Percentiles rank a stretch among this genome's conserved stretches.
phyloP scores from a whole-genome alignment of 352 stramenopile species.

The Globisporangium echinulatum region DNA sequence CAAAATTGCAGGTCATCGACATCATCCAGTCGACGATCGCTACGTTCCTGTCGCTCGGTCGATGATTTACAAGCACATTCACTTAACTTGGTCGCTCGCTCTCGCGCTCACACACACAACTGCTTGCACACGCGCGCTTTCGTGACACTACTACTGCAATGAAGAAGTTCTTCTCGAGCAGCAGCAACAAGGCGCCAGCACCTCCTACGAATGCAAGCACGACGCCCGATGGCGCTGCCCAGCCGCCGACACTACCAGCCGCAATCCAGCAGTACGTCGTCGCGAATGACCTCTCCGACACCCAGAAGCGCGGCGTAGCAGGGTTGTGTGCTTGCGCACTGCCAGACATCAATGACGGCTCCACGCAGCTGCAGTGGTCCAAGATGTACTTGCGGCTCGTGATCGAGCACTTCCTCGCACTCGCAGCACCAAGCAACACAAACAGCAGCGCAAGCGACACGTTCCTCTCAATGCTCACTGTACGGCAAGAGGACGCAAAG shows the following conservation, averaged over 20 bases:
- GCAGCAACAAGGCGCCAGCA: constrained; percentile 2
- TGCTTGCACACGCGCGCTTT: not conserved
- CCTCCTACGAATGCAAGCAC: not conserved
- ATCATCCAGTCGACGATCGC: too few relatives aligned
- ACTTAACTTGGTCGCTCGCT: too few relatives aligned
- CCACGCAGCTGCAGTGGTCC: constrained; percentile 46
- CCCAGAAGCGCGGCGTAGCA: constrained; percentile 62
- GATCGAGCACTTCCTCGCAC: constrained; percentile 45
- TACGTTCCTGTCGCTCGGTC: too few relatives aligned
- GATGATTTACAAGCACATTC: too few relatives aligned
- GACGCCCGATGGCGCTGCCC: not conserved
- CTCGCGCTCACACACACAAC: too few relatives aligned
- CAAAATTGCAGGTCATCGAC: too few relatives aligned
- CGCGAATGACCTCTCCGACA: constrained; percentile 29
- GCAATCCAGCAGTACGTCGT: constrained; percentile 2
- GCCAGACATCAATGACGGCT: constrained; percentile 60
- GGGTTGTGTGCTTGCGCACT: constrained; percentile 67
- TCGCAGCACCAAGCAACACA: constrained; percentile 12
- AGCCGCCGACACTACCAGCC: not conserved
- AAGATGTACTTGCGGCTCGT: constrained; percentile 57
- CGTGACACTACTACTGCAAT: constrained; percentile 4
- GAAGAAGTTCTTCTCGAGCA: constrained; percentile 24
- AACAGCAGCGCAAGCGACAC: constrained; percentile 37
- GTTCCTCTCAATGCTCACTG: constrained; percentile 64
- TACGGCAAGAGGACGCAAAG: constrained; percentile 11